Evolutionary conservation across 2,329 filamentous ascomycete genomes (phyloP), one percentile per base, ranked within the genome.

Genomic region (Paecilomyces niveus): DNA sequence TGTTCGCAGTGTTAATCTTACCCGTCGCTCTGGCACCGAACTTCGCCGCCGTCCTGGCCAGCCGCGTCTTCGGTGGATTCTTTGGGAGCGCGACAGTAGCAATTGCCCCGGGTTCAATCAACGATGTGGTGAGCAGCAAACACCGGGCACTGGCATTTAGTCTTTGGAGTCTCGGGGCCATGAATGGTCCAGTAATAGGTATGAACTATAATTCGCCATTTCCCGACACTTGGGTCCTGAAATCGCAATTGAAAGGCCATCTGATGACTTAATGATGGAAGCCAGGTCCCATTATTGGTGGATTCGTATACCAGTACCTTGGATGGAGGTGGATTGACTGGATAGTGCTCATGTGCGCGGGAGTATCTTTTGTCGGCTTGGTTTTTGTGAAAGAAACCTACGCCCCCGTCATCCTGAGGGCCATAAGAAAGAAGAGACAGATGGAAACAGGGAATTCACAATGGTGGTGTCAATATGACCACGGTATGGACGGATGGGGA

Each of bases 301-400:
- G 0, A 65, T 90, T 67, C 54, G 58, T 68, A 1, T 66, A 59
- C 29, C 59, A 67, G 35, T 64, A 66, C 61, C 76, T 92, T 3
- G 89, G 89, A 2, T 95, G 90, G 90, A 77, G 89, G 31, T 94
- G 89, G 89, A 86, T 85, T 15, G 88, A 88, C 67, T 94, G 89
- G 87, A 78, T 92, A 7, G 82, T 88, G 10, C 72, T 91, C 63
- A 90, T 92, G 57, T 79, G 88, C 5, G 81, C 83, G 0, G 88
- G 83, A 0, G 78, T 80, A 0, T 83, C 82, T 0, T 82, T 85
- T 57, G 58, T 81, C n/a, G 72, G 84, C 61, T 81, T 89, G 64
- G 68, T 77, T 2, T 78, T 80, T 0, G 77, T 87, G 24, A 81
- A 81, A 61, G 89, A 93, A 73, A 91, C 89, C 0, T 92, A 92